These are phyloP conservation scores for Aspergillus baeticus DNA, from an alignment of 495 filamentous ascomycete genomes.

Conservation along the genomic window DNA sequence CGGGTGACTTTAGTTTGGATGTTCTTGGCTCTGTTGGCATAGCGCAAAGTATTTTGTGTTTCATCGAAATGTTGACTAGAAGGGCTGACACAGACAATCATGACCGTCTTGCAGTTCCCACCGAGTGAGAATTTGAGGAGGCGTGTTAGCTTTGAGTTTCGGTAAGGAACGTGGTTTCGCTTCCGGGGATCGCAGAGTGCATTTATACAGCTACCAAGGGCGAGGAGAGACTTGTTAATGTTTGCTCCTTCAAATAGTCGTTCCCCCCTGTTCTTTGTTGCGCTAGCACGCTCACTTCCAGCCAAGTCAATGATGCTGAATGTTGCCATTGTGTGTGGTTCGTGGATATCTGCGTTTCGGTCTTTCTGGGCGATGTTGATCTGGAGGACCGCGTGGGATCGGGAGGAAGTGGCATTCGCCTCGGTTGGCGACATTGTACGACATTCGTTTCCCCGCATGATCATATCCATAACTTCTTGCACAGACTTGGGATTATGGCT, in stretches of 20 bases:
- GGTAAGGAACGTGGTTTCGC: slow-evolving; percentile 92
- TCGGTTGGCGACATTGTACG: slow-evolving; percentile 96
- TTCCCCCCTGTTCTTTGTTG: slow-evolving; percentile 95
- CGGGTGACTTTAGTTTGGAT: slow-evolving; percentile 99
- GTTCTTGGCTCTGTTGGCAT: slow-evolving; percentile 98
- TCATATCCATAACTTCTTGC: slow-evolving; percentile 98
- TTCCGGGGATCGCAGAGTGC: slow-evolving; percentile 93
- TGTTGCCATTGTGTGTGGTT: slow-evolving; percentile 97
- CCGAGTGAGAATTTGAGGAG: slow-evolving; percentile 96
- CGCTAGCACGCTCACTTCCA: slow-evolving; percentile 93
- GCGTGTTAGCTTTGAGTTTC: slow-evolving; percentile 95
- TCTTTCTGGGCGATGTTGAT: slow-evolving; percentile 95
- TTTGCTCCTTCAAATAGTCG: slow-evolving; percentile 92
- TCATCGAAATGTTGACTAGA: slow-evolving; percentile 98
- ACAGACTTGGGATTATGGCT: slow-evolving; percentile 88
- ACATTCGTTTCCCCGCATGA: slow-evolving; percentile 89
- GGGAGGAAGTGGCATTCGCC: slow-evolving; percentile 95
- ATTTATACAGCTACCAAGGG: slow-evolving; percentile 97
- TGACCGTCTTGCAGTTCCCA: slow-evolving; percentile 98
- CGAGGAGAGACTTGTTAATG: slow-evolving; percentile 97
- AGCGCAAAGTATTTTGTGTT: slow-evolving; percentile 96
- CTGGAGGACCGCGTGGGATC: slow-evolving; percentile 97
- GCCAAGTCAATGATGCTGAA: slow-evolving; percentile 97
- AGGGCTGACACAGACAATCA: slow-evolving; percentile 98
- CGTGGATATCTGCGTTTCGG: slow-evolving; percentile 86